Percentiles rank a stretch among this genome's conserved stretches.
These are phyloP conservation scores for Hydnum rufescens DNA, from an alignment of 768 basidiomycete genomes.

Conservation along the genomic window DNA sequence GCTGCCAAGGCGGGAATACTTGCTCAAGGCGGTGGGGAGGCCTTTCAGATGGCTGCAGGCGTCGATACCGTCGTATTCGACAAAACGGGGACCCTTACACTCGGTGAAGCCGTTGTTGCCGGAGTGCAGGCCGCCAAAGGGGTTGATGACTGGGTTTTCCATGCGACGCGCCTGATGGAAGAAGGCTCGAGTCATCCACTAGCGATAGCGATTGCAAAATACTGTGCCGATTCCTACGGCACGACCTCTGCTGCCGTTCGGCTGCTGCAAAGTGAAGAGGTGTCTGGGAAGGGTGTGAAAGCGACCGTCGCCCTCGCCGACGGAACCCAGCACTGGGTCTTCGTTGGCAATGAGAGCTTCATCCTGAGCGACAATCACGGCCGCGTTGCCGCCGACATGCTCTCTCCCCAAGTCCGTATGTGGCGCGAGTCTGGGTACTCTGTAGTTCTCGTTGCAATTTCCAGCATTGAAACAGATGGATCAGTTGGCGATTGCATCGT, in stretches of 20 bases:
- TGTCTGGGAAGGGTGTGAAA: slow-evolving; percentile 43
- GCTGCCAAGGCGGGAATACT: slow-evolving; percentile 64
- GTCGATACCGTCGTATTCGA: slow-evolving; percentile 61
- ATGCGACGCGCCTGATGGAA: slow-evolving; percentile 31
- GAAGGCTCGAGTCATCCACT: slow-evolving; percentile 33
- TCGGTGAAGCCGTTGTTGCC: slow-evolving; percentile 38
- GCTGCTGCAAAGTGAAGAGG: slow-evolving; percentile 30
- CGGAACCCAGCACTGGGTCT: slow-evolving; percentile 19
- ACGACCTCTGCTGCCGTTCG: slow-evolving; percentile 14
- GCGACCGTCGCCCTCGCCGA: slow-evolving; percentile 23
- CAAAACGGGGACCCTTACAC: slow-evolving; percentile 72
- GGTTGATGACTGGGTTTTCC: slow-evolving; percentile 21
- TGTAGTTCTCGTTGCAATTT: slow-evolving; percentile 36
- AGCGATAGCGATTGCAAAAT: slow-evolving; percentile 21
- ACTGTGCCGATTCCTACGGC: slow-evolving; percentile 19
- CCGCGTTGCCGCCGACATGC: not conserved
- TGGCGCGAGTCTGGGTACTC: slow-evolving; percentile 57
- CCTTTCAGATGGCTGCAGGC: slow-evolving; percentile 63
- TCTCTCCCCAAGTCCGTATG: not conserved
- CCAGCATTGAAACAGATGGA: slow-evolving; percentile 8
- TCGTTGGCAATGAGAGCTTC: slow-evolving; percentile 43
- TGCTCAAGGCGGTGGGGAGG: slow-evolving; percentile 73
- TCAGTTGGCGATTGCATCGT: slow-evolving; percentile 6
- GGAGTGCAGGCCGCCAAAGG: not conserved
- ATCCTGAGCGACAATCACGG: not conserved